Evolutionary conservation across 169 alveolate species (phyloP).

Genomic region (Plasmodium fragile): DNA sequence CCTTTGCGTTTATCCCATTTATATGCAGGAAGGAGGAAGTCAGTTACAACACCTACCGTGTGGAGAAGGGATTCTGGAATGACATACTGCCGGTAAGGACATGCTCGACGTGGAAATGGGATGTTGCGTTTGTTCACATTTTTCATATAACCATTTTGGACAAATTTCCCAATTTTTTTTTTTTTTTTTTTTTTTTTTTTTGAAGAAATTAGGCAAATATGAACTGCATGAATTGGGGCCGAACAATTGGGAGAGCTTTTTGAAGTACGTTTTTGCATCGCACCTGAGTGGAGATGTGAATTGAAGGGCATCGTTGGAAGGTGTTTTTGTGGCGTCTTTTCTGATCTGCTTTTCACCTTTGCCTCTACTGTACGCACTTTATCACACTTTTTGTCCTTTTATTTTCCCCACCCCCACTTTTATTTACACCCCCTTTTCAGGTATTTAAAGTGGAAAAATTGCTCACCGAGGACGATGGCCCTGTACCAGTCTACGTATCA

Average conservation of each 20-base stretch:
- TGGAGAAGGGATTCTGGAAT: conserved; percentile 68
- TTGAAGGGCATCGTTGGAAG: not conserved
- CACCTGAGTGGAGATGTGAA: not conserved
- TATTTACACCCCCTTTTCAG: conserved; percentile 23
- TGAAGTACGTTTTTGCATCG: conserved; percentile 39
- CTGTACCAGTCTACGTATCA: conserved; percentile 82
- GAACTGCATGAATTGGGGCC: conserved; percentile 68
- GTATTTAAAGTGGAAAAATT: conserved; percentile 73
- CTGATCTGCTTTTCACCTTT: not conserved
- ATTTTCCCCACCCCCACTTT: not conserved
- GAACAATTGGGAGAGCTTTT: conserved; percentile 61
- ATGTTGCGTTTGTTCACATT: conserved; percentile 1
- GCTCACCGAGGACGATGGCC: conserved; percentile 83
- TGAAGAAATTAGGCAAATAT: conserved; percentile 61
- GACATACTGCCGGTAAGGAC: conserved; percentile 42
- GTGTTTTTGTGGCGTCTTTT: not conserved
- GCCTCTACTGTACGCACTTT: not conserved
- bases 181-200: conserved; percentile 26
- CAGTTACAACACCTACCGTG: conserved; percentile 52
- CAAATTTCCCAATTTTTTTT: not conserved
- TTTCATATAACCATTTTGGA: not conserved
- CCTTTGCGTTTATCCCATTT: conserved; percentile 25
- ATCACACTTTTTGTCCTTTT: not conserved
- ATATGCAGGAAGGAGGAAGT: conserved; percentile 64
- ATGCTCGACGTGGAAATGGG: not conserved